Conservation (phyloP, 352 stramenopile species). For the Blastocystis sp. region DNA sequence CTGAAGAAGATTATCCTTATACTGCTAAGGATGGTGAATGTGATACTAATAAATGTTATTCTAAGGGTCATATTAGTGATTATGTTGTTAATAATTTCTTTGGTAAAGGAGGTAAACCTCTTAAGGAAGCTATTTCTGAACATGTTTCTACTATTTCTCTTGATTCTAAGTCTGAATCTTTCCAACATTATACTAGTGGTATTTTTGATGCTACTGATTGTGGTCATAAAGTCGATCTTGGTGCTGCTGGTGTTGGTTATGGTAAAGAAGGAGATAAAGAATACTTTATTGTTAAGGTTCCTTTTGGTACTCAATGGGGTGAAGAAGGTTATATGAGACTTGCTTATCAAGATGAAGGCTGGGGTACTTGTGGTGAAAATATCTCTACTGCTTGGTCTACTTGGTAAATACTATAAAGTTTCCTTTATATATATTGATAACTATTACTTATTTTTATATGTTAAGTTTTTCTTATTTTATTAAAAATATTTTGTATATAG, state of each 20-base stretch:
- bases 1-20: conserved; percentile 75
- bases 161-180: conserved; percentile 69
- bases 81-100: conserved; percentile 61
- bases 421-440: too few relatives aligned
- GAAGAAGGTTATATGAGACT: conserved; percentile 68
- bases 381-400: too few relatives aligned
- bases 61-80: conserved; percentile 49
- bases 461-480: too few relatives aligned
- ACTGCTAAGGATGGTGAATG: conserved; percentile 48
- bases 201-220: conserved; percentile 56
- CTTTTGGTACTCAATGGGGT: conserved; percentile 71
- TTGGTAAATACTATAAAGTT: too few relatives aligned
- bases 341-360: conserved; percentile 51
- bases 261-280: conserved; percentile 69
- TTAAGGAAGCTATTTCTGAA: conserved; percentile 66
- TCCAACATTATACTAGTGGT: conserved; percentile 83
- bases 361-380: neutral
- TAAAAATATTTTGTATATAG: too few relatives aligned
- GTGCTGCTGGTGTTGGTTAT: conserved; percentile 79
- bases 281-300: conserved; percentile 89
- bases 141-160: conserved; percentile 78
- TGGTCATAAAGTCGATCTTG: conserved; percentile 78
- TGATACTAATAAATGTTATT: neutral
- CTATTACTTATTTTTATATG: too few relatives aligned
- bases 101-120: conserved; percentile 56